A percentile compares a stretch with the other conserved stretches of the same genome.
These are phyloP conservation scores for Ophiocordyceps robertsii DNA, from an alignment of 2,329 filamentous ascomycete species.

Conservation along the genomic window DNA sequence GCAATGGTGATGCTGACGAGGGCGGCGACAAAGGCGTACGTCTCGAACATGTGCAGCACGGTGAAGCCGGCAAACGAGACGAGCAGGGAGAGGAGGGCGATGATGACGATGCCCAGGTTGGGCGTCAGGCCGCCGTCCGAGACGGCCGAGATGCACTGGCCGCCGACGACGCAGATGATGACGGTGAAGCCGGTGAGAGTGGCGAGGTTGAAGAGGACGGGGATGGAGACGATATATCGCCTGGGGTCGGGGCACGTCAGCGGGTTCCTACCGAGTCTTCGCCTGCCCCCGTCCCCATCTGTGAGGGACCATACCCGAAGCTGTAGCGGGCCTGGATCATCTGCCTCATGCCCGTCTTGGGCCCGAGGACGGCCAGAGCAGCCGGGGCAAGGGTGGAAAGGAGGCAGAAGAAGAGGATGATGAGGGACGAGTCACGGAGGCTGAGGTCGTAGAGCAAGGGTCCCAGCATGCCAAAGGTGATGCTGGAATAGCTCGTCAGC, in stretches of 20 bases:
- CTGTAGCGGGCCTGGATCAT: slow-evolving; percentile 52
- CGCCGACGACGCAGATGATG: slow-evolving; percentile 47
- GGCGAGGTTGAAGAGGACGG: slow-evolving; percentile 48
- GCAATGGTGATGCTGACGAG: slow-evolving; percentile 41
- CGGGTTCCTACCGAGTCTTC: not conserved
- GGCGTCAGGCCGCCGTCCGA: slow-evolving; percentile 33
- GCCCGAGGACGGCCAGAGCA: slow-evolving; percentile 43
- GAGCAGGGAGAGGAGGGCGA: slow-evolving; percentile 39
- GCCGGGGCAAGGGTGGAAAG: slow-evolving; percentile 39
- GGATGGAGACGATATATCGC: slow-evolving; percentile 43
- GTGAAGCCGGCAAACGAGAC: slow-evolving; percentile 50
- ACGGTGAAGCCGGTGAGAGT: slow-evolving; percentile 51
- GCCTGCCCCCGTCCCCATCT: too few species aligned
- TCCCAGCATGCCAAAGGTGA: slow-evolving; percentile 51
- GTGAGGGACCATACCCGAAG: slow-evolving; percentile 32
- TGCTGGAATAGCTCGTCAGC: slow-evolving; percentile 20
- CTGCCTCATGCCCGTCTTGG: slow-evolving; percentile 50
- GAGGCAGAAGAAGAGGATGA: slow-evolving; percentile 51
- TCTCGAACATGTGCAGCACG: slow-evolving; percentile 43
- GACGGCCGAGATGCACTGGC: slow-evolving; percentile 42
- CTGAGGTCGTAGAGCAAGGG: slow-evolving; percentile 39
- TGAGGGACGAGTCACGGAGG: slow-evolving; percentile 40
- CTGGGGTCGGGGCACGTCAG: slow-evolving; percentile 15
- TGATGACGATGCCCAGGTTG: slow-evolving; percentile 47
- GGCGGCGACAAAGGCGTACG: slow-evolving; percentile 42